Evolutionary conservation across 345 rosid genomes (phyloP).

Genomic region (Lepidium africanum): DNA sequence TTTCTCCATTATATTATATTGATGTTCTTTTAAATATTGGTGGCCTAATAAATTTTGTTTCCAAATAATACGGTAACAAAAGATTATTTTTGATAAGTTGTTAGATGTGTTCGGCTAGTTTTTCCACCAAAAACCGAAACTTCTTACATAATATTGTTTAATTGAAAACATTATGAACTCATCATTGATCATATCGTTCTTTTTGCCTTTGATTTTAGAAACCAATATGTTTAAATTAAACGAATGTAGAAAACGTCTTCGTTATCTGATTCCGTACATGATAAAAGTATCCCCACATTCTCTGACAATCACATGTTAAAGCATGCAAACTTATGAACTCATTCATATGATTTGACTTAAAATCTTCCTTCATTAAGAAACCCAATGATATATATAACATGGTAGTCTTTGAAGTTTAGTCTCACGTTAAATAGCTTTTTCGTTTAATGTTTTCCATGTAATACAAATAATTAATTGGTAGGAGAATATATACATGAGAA

Average conservation of each 20-base stretch:
- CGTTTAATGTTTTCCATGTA: neutral
- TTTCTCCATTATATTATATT: no score
- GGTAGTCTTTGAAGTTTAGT: neutral
- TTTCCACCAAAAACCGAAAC: no score
- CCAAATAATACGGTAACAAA: no score
- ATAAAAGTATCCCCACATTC: slow-evolving; percentile 49
- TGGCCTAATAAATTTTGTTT: slow-evolving; percentile 3
- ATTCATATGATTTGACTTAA: slow-evolving; percentile 7
- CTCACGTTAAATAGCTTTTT: neutral
- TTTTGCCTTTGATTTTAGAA: neutral
- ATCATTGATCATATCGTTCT: neutral
- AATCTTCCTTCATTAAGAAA: slow-evolving; percentile 2
- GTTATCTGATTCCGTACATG: slow-evolving; percentile 34
- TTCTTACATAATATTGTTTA: no score
- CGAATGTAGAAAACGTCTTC: neutral
- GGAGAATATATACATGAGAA: neutral
- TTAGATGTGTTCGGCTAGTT: no score
- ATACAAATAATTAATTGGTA: neutral
- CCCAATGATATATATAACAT: neutral
- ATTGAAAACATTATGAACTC: neutral
- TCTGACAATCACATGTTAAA: slow-evolving; percentile 43
- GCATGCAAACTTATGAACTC: slow-evolving; percentile 23
- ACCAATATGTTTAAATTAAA: slow-evolving; percentile 1
- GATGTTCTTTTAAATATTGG: neutral
- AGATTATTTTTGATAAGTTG: no score